These are phyloP conservation scores for Vicia sativa DNA, from an alignment of 306 rosid species.

Conservation along the genomic window DNA sequence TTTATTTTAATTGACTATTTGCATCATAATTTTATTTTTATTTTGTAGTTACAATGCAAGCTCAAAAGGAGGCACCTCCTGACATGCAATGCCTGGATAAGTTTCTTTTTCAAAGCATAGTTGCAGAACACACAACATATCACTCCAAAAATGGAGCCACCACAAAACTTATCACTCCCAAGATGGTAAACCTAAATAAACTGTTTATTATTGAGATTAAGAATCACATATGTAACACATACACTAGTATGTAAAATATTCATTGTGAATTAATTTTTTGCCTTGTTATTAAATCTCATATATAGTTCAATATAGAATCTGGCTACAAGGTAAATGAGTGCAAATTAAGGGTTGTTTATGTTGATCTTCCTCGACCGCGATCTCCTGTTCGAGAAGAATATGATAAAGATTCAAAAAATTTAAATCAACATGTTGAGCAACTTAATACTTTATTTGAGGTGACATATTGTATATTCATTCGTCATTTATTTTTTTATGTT, in stretches of 20 bases:
- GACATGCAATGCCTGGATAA: conserved; percentile 89
- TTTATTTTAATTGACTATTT: background rate
- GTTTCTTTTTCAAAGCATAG: conserved; percentile 79
- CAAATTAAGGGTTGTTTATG: conserved; percentile 76
- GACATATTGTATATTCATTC: too few relatives aligned
- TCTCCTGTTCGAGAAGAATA: conserved; percentile 80
- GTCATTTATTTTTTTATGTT: too few relatives aligned
- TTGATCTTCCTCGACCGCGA: conserved; percentile 74
- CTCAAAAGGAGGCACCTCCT: conserved; percentile 50
- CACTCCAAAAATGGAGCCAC: conserved; percentile 63
- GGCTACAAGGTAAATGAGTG: conserved; percentile 72
- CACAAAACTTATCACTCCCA: conserved; percentile 59
- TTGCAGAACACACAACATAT: conserved; percentile 56
- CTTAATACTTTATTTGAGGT: background rate
- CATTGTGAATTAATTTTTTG: too few relatives aligned
- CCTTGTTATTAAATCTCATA: too few relatives aligned
- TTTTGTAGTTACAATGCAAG: conserved; percentile 81
- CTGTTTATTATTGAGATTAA: conserved; percentile 4
- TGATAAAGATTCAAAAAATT: conserved; percentile 28
- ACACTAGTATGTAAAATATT: too few relatives aligned
- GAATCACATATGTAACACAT: too few relatives aligned
- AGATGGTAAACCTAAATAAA: conserved; percentile 55
- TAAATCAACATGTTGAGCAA: too few relatives aligned
- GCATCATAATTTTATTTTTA: conserved; percentile 31
- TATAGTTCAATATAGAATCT: conserved; percentile 67